These are phyloP conservation scores for Lachnellula occidentalis DNA, from an alignment of 2,329 filamentous ascomycete genomes.

Conservation along the genomic window DNA sequence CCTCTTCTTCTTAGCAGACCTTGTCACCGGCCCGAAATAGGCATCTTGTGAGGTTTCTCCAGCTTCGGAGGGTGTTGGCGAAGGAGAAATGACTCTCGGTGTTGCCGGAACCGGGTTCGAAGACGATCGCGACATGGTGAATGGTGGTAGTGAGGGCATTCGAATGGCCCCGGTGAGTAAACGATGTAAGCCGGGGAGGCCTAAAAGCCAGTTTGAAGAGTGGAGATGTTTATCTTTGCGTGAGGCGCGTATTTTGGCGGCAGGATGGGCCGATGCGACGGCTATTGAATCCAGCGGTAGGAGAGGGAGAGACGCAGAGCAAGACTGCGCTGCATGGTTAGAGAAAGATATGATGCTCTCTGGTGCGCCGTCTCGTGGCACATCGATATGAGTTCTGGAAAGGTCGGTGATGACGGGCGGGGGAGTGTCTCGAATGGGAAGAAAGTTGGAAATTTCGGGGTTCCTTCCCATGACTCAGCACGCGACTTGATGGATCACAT, in stretches of 20 bases:
- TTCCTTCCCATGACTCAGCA: not conserved
- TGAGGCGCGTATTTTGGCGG: constrained; percentile 34
- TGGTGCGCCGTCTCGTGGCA: constrained; percentile 28
- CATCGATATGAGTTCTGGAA: constrained; percentile 7
- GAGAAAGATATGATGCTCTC: constrained; percentile 29
- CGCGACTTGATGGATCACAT: not conserved
- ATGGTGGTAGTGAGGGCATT: constrained; percentile 54
- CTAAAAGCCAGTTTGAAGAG: constrained; percentile 43
- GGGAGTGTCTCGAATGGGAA: not conserved
- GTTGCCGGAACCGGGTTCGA: constrained; percentile 62
- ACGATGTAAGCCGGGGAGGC: constrained; percentile 42
- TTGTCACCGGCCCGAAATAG: constrained; percentile 70
- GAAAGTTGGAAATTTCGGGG: not conserved
- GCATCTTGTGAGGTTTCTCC: constrained; percentile 47
- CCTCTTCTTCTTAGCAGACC: constrained; percentile 62
- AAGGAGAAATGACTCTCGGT: constrained; percentile 85
- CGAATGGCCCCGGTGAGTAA: constrained; percentile 52
- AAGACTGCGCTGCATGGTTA: constrained; percentile 52
- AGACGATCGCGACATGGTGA: constrained; percentile 34
- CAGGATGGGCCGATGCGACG: constrained; percentile 24
- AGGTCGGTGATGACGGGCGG: not conserved
- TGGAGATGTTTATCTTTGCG: constrained; percentile 48
- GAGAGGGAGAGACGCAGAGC: constrained; percentile 49
- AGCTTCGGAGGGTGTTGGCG: constrained; percentile 64
- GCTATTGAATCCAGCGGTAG: constrained; percentile 54